Evolutionary conservation across 2,329 filamentous ascomycete species (phyloP), one percentile per base, ranked within the genome.

Genomic region (Penicillium brevicompactum): DNA sequence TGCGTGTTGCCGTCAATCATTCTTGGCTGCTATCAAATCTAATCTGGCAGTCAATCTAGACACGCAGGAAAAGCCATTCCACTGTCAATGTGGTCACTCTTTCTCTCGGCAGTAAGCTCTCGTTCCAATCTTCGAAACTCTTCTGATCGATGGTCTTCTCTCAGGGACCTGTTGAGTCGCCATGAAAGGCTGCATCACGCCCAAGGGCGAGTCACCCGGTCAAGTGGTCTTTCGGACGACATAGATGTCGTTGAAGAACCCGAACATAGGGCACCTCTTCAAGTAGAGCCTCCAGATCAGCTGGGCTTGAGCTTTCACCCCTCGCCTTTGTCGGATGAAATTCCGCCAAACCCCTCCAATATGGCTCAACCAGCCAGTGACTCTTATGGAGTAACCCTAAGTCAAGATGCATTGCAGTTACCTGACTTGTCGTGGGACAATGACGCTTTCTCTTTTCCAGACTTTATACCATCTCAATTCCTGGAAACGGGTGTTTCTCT

Each of bases 401-500:
- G 14, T 3, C 38, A 41, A 21, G 16, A 41, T 21, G 38, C 16
- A 1, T 2, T 41, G 16, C 38, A 41, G 7, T 41, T 41, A 8
- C 38, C 38, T 3, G 38, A 21, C n/a, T 3, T 41, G 9, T 46
- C 18, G 14, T 38, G 34, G 37, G 46, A 37, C 38, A 42, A 27
- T 42, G 27, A 41, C 70, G 7, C 71, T 70, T 16, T 74, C 50
- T 46, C 60, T 72, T 3, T 76, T 78, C 70, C 76, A 74, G 54
- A 82, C 85, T 37, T 84, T 82, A 16, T 78, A 77, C 9, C 76
- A 75, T 53, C 84, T 85, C 59, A 81, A 85, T 63, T 78, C 75
- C 4, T 73, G 79, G 10, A 84, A 87, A 51, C 82, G 83, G 64
- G 82, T 1, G 81, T 87, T 4, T 70, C 88, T 21, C 83, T 86